Base-by-base conservation (phyloP, 495 filamentous ascomycete genomes). In the Talaromyces proteolyticus region DNA sequence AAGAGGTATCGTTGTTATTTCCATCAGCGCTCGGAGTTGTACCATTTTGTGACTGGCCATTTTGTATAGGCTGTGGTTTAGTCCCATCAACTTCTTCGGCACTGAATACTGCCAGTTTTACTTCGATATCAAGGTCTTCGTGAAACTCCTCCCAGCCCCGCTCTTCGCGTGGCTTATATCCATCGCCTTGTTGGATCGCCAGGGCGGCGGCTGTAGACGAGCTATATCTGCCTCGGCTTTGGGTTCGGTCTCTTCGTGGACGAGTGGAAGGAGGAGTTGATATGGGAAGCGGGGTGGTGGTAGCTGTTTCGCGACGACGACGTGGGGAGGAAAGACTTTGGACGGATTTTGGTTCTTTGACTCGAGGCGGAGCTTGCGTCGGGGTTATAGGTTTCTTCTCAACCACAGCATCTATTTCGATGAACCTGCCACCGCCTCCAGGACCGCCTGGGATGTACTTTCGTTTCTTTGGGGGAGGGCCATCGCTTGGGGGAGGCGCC, bases 121-220 rank as follows among this genome's bases (percentile, higher is more conserved):
- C 76, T 42, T 93, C 89, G 51, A 95, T 87, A 64, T 97, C 91
- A 26, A 99, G 77, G 57, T 96, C 86, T 11, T 87, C 91, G 64
- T 99, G 93, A 48, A 96, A 97, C 66, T 97, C 94, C 58, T 94
- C 89, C 87, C 91, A 99, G 12, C 88, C 87, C 49, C 91, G 84
- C 67, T 99, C 93, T 65, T 99, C 93, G 50, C 93, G 77, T 3
- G 93, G 93, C 62, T 99, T 97, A 68, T 96, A 96, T 14, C 90
- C 90, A 69, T 96, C 92, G 53, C 85, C 90, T 55, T 92, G 87
- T 43, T 89, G 89, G 20, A 89, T 79, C 20, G 89, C 89, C 34
- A 88, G 86, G 4, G 87, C 86, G 17, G 88, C 88, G 7, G 89
- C 88, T 20, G 91, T 89, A 18, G 90, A 89, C 16, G 88, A 91